Base-by-base conservation (phyloP, 805 yeast species). In the Candida montana region DNA sequence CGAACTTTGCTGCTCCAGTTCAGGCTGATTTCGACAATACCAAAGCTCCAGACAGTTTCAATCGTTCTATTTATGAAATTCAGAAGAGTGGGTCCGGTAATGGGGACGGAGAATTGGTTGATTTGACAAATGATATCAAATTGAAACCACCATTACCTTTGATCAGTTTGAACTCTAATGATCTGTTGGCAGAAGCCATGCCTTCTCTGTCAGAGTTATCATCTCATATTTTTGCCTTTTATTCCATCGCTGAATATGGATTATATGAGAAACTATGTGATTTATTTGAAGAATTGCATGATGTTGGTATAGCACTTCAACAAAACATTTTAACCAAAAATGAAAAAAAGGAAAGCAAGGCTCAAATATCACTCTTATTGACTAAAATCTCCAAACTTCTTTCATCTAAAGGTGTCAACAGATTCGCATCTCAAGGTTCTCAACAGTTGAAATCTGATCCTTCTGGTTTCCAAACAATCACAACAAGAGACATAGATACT, bases 201-300 rank as follows among this genome's bases (percentile, higher is more conserved):
- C 73, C 80, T 12, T 72, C 82, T 2, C 60, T 83, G 47, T 69
- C 74, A 17, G 71, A 79, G 35, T 62, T 84, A 40, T 69, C 78
- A 12, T 71, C 83, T 8, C 85, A 83, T 50, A 74, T 83, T 37
- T 83, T 74, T 60, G 77, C 86, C 0, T 67, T 83, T 52, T 84
- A 83, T 61, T 77, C 90, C 0, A 74, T 77, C 49, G 83, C 85
- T 33, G 86, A 83, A 55, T 80, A 79, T 49, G 64, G 72, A n/a
- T 67, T 81, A 33, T 81, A 75, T 62, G 69, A 71, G 44, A 79
- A 77, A 48, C 67, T 84, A 48, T 62, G 71, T 2, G 61, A 57
- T 12, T 65, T 81, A 31, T 83, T 77, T 58, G 63, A 70, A 32
- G 73, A 75, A 35, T 62, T 84, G 47, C 81, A 81, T 50, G 77